Evolutionary conservation across 2,329 filamentous ascomycete species (phyloP).

Genomic region (Nemania sp.): DNA sequence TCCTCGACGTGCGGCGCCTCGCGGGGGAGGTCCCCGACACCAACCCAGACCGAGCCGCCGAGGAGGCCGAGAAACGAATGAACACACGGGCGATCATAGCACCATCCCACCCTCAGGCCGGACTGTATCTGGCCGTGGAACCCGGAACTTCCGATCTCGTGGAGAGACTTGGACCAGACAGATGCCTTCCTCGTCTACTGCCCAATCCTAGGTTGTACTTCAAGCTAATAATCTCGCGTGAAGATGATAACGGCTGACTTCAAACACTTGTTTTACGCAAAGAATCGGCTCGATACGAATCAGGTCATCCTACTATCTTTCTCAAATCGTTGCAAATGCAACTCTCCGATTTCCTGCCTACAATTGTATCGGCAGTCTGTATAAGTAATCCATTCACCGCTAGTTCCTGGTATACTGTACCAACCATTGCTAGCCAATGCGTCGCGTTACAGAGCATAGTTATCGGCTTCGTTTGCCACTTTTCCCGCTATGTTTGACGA

Average conservation of each 20-base stretch:
- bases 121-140: slow-evolving; percentile 24
- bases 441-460: slow-evolving; percentile 5
- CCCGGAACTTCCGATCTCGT: slow-evolving; percentile 30
- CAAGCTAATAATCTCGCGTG: slow-evolving; percentile 3
- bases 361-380: slow-evolving; percentile 24
- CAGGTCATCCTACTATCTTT: slow-evolving; percentile 11
- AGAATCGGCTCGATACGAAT: slow-evolving; percentile 3
- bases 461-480: slow-evolving; percentile 14
- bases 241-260: neutral
- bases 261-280: slow-evolving; percentile 7
- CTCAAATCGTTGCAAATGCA: neutral
- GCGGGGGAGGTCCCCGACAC: slow-evolving; percentile 20
- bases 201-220: slow-evolving; percentile 19
- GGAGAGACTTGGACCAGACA: slow-evolving; percentile 34
- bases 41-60: slow-evolving; percentile 24
- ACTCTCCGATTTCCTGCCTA: slow-evolving; percentile 9
- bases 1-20: slow-evolving; percentile 26
- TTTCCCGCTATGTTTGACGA: slow-evolving; percentile 12
- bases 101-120: slow-evolving; percentile 22
- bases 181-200: slow-evolving; percentile 12
- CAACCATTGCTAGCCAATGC: slow-evolving; percentile 9
- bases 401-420: slow-evolving; percentile 20
- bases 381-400: slow-evolving; percentile 25
- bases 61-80: slow-evolving; percentile 25
- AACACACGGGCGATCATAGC: slow-evolving; percentile 16